These are phyloP conservation scores for Hemisphaericaspora nanyangensis DNA, from an alignment of 805 yeast genomes.

Conservation along the genomic window DNA sequence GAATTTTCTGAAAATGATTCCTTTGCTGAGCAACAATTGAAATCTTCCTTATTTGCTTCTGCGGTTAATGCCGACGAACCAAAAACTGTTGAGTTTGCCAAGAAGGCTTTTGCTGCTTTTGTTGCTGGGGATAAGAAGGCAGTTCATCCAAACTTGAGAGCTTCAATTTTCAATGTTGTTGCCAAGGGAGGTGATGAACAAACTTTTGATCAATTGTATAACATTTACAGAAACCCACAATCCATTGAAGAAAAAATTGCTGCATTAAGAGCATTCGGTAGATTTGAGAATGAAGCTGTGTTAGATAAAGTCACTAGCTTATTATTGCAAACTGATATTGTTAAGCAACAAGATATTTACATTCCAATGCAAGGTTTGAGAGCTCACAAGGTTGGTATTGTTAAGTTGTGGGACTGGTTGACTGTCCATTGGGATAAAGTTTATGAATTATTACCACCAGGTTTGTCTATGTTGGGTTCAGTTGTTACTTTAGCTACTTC, in stretches of 20 bases:
- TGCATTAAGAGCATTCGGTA: constrained; percentile 69
- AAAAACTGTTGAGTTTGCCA: constrained; percentile 43
- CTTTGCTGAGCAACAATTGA: constrained; percentile 62
- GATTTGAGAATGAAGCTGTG: constrained; percentile 49
- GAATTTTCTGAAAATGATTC: constrained; percentile 52
- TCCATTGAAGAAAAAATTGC: constrained; percentile 64
- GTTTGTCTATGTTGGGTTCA: constrained; percentile 72
- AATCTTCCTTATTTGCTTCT: constrained; percentile 55
- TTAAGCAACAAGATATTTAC: constrained; percentile 68
- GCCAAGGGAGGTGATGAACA: constrained; percentile 60
- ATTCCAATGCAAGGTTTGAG: constrained; percentile 75
- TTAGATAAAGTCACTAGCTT: constrained; percentile 53
- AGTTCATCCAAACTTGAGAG: constrained; percentile 71
- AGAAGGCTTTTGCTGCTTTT: constrained; percentile 49
- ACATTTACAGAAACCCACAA: constrained; percentile 57
- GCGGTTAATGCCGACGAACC: constrained; percentile 54
- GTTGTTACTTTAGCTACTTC: constrained; percentile 62
- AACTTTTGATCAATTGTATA: constrained; percentile 59
- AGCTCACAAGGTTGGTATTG: constrained; percentile 59
- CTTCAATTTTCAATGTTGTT: constrained; percentile 59
- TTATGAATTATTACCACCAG: constrained; percentile 69
- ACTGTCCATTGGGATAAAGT: constrained; percentile 69
- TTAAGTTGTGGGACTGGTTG: constrained; percentile 71
- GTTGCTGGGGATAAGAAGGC: constrained; percentile 63
- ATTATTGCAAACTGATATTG: constrained; percentile 52